Evolutionary conservation across 2,329 filamentous ascomycete species (phyloP), one percentile per base, ranked within the genome.

Genomic region (Paraconiothyrium brasiliense): DNA sequence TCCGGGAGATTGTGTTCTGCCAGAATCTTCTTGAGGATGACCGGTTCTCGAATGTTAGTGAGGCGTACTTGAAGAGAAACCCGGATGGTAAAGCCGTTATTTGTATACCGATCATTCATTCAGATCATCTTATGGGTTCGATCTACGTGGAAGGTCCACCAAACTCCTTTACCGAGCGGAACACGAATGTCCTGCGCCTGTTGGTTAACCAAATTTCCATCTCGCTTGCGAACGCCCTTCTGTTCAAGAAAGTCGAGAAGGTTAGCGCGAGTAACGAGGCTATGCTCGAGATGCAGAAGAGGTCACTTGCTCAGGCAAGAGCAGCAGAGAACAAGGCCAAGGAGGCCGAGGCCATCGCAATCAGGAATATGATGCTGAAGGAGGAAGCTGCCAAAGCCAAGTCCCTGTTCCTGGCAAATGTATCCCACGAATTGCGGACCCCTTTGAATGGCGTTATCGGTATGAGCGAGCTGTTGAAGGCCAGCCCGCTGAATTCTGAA

Each of bases 301-400:
- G 87, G 32, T 90, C 92, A 2, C 83, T 94, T 10, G 86, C 85
- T 3, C 89, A 93, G 72, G 91, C 92, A 13, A 84, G 89, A 58
- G 87, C 89, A 62, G 89, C 91, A 0, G 91, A 94, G 76, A 85
- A 85, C 62, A 93, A 93, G 76, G 91, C 92, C 10, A 93, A 92
- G 76, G 82, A 86, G 56, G 92, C 92, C 0, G 91, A 94, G 75
- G 87, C 90, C 0, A 88, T 92, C 72, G 92, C 92, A 8, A 88
- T 92, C 72, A 87, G 89, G 62, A 93, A 92, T 75, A 91, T 94
- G 74, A 90, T 92, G 78, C 84, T 94, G 43, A 92, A 92, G 16
- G 91, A 94, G 74, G 92, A 94, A 76, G 92, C 92, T 11, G 91
- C 91, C 24, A 92, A 91, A 77, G 92, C 91, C 43, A 94, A 94